These are phyloP conservation scores for Harringtonia lauricola DNA, from an alignment of 2,329 filamentous ascomycete genomes.

Conservation along the genomic window DNA sequence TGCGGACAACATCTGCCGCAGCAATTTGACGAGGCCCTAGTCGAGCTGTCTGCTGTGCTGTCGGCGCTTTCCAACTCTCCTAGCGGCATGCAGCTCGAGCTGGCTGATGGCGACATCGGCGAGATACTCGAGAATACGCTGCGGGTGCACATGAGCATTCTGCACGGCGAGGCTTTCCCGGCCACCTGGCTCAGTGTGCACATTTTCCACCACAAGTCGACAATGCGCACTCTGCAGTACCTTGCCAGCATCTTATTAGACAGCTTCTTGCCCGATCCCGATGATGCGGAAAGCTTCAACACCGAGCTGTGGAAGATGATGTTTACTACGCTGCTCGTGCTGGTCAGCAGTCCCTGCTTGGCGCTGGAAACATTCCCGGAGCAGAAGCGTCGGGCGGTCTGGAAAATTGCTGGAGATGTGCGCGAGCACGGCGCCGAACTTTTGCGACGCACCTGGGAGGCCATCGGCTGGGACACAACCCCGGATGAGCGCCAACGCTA, in stretches of 20 bases:
- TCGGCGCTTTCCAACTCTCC: conserved; percentile 69
- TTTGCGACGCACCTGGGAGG: conserved; percentile 78
- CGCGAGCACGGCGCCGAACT: conserved; percentile 83
- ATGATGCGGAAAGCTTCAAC: conserved; percentile 85
- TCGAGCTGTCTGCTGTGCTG: conserved; percentile 81
- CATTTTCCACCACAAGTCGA: conserved; percentile 85
- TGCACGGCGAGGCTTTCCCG: conserved; percentile 84
- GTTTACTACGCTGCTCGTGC: conserved; percentile 77
- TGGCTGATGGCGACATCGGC: conserved; percentile 63
- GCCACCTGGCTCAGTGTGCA: conserved; percentile 83
- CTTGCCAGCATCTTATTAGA: conserved; percentile 71
- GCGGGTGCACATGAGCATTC: conserved; percentile 77
- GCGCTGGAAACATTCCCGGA: conserved; percentile 94
- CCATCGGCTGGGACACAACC: conserved; percentile 90
- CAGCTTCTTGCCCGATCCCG: conserved; percentile 74
- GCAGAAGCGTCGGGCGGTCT: conserved; percentile 89
- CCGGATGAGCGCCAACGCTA: conserved; percentile 69
- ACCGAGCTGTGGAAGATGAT: conserved; percentile 91
- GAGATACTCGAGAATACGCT: conserved; percentile 68
- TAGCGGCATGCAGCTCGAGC: conserved; percentile 63
- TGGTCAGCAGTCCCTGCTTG: conserved; percentile 79
- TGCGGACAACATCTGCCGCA: neutral
- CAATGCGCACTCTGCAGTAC: conserved; percentile 76
- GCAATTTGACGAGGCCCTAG: conserved; percentile 71
- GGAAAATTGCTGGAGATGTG: conserved; percentile 98